A percentile compares a stretch with the other conserved stretches of the same genome.
phyloP scores from a whole-genome alignment of 345 rosid species.

The Pugionium dolabratum region DNA sequence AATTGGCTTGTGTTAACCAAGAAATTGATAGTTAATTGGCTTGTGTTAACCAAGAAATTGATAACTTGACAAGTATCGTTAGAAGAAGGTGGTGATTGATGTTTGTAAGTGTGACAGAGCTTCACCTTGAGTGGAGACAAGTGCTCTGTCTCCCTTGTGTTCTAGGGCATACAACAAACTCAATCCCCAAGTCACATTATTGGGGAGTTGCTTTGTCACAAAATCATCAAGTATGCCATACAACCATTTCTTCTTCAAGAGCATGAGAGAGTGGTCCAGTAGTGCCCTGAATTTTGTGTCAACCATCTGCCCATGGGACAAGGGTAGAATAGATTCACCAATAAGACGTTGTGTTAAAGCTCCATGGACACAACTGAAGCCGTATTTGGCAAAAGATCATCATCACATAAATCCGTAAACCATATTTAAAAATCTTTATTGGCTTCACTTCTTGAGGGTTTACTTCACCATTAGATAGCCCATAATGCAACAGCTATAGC shows the following conservation, averaged over 20 bases:
- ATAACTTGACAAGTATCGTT: not conserved
- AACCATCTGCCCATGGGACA: slow-evolving; percentile 63
- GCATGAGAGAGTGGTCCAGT: slow-evolving; percentile 76
- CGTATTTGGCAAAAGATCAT: slow-evolving; percentile 11
- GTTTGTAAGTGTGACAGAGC: not conserved
- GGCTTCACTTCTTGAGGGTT: slow-evolving; percentile 10
- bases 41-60: not conserved
- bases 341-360: not conserved
- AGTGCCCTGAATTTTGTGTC: slow-evolving; percentile 85
- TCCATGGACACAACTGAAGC: slow-evolving; percentile 17
- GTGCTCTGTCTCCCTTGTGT: slow-evolving; percentile 88
- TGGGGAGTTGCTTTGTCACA: slow-evolving; percentile 97
- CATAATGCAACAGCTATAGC: slow-evolving; percentile 20
- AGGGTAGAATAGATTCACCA: slow-evolving; percentile 10
- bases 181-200: slow-evolving; percentile 97
- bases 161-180: slow-evolving; percentile 93
- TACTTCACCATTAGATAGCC: slow-evolving; percentile 11
- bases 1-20: not conserved
- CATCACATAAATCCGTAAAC: not conserved
- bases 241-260: slow-evolving; percentile 87
- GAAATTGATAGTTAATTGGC: not conserved
- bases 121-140: slow-evolving; percentile 82
- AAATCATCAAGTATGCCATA: slow-evolving; percentile 90
- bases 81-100: not conserved
- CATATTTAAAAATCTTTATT: not conserved